Evolutionary conservation across 2,329 filamentous ascomycete genomes (phyloP).

Genomic region (Ophiostoma australiae): DNA sequence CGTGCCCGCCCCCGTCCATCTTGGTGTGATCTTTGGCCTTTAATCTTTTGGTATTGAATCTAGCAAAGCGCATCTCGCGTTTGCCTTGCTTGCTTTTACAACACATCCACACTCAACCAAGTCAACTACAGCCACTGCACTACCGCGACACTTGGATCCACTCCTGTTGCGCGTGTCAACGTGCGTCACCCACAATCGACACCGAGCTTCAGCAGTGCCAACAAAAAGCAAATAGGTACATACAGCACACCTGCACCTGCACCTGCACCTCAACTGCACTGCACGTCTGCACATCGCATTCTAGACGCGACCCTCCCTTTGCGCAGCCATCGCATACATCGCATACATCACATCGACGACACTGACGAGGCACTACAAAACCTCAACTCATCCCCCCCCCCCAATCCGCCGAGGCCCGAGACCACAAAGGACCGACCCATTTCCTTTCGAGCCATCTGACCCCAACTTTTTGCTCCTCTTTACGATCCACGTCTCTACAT

Average conservation of each 20-base stretch:
- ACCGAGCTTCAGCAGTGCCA: neutral
- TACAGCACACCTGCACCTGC: no score
- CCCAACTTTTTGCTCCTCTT: conserved; percentile 11
- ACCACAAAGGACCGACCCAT: conserved; percentile 11
- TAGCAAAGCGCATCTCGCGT: neutral
- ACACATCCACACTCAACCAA: neutral
- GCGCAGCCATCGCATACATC: neutral
- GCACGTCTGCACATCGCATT: conserved; percentile 1
- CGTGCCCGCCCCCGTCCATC: neutral
- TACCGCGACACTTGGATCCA: conserved; percentile 10
- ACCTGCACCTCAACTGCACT: neutral
- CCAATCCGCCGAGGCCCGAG: conserved; percentile 8
- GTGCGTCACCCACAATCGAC: conserved; percentile 10
- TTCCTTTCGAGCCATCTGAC: neutral
- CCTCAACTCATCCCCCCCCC: neutral
- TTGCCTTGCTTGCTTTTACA: neutral
- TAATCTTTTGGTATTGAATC: neutral
- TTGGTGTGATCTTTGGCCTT: no score
- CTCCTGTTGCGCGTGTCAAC: conserved; percentile 15
- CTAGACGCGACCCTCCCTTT: conserved; percentile 14
- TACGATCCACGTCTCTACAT: neutral
- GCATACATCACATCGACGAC: neutral
- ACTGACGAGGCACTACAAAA: neutral
- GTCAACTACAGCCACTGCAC: neutral
- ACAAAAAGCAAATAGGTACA: neutral